Evolutionary conservation across 441 rosid species (phyloP).

Genomic region (Aquilaria agallochum): DNA sequence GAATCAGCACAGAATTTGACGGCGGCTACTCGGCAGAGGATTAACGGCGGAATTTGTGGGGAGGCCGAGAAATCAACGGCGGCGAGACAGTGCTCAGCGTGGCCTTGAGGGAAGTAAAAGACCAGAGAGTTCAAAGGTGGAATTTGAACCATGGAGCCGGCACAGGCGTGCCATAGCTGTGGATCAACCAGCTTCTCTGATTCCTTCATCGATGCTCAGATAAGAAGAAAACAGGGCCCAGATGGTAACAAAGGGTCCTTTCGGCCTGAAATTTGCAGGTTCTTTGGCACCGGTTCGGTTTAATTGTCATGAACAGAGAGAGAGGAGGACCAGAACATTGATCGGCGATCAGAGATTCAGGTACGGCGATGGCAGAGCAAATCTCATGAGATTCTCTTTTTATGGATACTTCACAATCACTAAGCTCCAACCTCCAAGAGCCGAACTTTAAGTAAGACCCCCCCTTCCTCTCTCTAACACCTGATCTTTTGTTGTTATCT

Average conservation of each 20-base stretch:
- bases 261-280: slow-evolving; percentile 12
- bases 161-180: slow-evolving; percentile 59
- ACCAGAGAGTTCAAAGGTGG: slow-evolving; percentile 30
- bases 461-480: not conserved
- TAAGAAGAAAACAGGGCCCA: not conserved
- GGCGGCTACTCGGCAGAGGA: slow-evolving; percentile 30
- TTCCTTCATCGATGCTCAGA: no score
- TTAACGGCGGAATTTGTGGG: slow-evolving; percentile 28
- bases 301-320: slow-evolving; percentile 20
- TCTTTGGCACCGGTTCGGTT: slow-evolving; percentile 10
- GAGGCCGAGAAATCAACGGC: slow-evolving; percentile 31
- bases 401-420: not conserved
- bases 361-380: slow-evolving; percentile 31
- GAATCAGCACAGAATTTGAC: slow-evolving; percentile 44
- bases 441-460: not conserved
- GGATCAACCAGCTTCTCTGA: slow-evolving; percentile 18
- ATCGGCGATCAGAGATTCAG: slow-evolving; percentile 42
- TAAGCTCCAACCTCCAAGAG: not conserved
- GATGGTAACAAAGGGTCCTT: not conserved
- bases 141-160: slow-evolving; percentile 48
- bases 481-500: slow-evolving; percentile 13
- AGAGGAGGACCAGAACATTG: slow-evolving; percentile 16
- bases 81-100: slow-evolving; percentile 36
- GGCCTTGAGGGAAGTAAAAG: slow-evolving; percentile 50
- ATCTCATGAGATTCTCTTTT: slow-evolving; percentile 10